Conservation (phyloP, 345 rosid species). For the Eucalyptus curtisii region DNA sequence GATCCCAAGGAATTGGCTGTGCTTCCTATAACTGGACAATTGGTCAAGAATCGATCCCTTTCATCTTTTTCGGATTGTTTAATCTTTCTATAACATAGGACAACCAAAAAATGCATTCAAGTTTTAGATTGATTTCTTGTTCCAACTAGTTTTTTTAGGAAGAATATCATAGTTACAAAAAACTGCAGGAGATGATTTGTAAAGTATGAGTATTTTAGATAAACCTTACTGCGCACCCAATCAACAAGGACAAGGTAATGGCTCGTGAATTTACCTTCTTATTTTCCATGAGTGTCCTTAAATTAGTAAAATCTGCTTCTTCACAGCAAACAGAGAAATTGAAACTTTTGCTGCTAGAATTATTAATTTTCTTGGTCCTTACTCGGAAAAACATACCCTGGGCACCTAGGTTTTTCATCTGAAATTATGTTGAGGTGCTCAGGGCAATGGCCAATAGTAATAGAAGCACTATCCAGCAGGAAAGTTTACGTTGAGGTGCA, state of each 20-base stretch:
- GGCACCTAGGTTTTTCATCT: not conserved
- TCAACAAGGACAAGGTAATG: not conserved
- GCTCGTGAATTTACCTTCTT: not conserved
- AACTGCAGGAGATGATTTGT: not conserved
- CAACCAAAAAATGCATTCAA: not conserved
- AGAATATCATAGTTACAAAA: not conserved
- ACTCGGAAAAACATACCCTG: not conserved
- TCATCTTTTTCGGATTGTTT: not conserved
- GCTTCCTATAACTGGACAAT: conserved; percentile 58
- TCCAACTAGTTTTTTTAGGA: not conserved
- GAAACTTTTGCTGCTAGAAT: not conserved
- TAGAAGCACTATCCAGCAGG: not conserved
- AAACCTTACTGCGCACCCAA: not conserved
- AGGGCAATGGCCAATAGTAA: not conserved
- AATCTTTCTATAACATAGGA: not conserved
- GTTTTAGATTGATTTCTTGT: not conserved
- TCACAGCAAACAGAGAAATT: not conserved
- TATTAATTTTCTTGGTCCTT: not conserved
- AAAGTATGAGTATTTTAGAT: not conserved
- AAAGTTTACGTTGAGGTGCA: not conserved
- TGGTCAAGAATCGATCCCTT: conserved; percentile 37
- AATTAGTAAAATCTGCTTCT: not conserved
- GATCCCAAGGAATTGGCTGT: conserved; percentile 44
- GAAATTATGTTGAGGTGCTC: not conserved
- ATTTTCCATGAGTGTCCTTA: not conserved